Evolutionary conservation across 192 early-diverging fungal genomes (phyloP).

Genomic region (Backusella morwellensis): DNA sequence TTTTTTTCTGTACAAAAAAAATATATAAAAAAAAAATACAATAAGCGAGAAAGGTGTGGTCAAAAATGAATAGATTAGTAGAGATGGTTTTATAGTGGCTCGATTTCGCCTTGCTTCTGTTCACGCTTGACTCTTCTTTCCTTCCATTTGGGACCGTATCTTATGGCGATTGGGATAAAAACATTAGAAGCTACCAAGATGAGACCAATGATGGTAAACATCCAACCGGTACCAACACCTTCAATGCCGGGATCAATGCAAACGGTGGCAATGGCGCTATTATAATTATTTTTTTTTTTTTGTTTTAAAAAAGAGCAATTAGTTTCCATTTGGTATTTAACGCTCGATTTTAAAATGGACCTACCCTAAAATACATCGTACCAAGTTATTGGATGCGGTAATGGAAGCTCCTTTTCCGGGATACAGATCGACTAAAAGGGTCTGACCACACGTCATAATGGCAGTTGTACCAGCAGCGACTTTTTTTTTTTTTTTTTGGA

Average conservation of each 20-base stretch:
- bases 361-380: slow-evolving; percentile 22
- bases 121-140: neutral
- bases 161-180: slow-evolving; percentile 11
- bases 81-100: neutral
- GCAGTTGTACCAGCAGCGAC: neutral
- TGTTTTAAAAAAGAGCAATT: too few relatives aligned
- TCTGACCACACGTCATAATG: neutral
- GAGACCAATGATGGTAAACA: slow-evolving; percentile 22
- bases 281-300: neutral
- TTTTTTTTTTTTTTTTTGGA: neutral
- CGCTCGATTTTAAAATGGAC: neutral
- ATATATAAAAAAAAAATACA: neutral
- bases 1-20: neutral
- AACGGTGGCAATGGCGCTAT: slow-evolving; percentile 24
- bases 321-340: neutral
- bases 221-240: slow-evolving; percentile 29
- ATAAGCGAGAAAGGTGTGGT: neutral
- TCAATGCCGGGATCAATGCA: slow-evolving; percentile 26
- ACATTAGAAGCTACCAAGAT: slow-evolving; percentile 14
- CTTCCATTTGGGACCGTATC: slow-evolving; percentile 23
- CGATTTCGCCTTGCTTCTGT: neutral
- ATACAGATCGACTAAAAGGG: slow-evolving; percentile 31
- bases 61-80: neutral
- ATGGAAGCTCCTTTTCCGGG: slow-evolving; percentile 26
- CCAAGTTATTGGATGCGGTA: slow-evolving; percentile 28